These are phyloP conservation scores for Pseudopyricularia javanii DNA, from an alignment of 2,329 filamentous ascomycete genomes.

Conservation along the genomic window DNA sequence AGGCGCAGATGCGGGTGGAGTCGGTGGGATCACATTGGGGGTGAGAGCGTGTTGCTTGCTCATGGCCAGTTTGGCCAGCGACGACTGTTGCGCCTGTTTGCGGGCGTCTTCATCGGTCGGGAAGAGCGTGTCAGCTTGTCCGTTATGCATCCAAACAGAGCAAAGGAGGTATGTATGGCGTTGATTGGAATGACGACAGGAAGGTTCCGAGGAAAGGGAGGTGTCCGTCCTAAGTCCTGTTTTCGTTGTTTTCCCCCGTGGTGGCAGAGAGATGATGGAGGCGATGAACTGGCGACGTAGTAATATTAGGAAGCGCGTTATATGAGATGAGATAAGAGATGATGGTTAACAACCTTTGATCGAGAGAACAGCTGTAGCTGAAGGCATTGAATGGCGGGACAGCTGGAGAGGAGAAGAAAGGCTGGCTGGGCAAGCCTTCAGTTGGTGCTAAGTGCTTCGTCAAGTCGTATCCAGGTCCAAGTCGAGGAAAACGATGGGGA, in stretches of 20 bases:
- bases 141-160: not conserved
- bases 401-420: not conserved
- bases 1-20: slow-evolving; percentile 6
- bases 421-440: not conserved
- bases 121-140: not conserved
- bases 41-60: slow-evolving; percentile 23
- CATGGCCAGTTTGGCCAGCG: slow-evolving; percentile 17
- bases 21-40: slow-evolving; percentile 16
- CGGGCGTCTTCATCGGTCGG: slow-evolving; percentile 1
- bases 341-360: not conserved
- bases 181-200: not conserved
- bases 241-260: not conserved
- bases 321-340: not conserved
- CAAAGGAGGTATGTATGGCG: not conserved
- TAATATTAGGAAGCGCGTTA: not conserved
- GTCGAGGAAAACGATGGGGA: not conserved
- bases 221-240: no score
- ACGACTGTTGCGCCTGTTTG: slow-evolving; percentile 13
- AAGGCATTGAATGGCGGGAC: not conserved
- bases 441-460: not conserved
- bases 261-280: not conserved
- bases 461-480: not conserved
- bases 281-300: not conserved
- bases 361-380: not conserved
- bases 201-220: not conserved